These are phyloP conservation scores for Aspergillus felis DNA, from an alignment of 2,329 filamentous ascomycete species.

Conservation along the genomic window DNA sequence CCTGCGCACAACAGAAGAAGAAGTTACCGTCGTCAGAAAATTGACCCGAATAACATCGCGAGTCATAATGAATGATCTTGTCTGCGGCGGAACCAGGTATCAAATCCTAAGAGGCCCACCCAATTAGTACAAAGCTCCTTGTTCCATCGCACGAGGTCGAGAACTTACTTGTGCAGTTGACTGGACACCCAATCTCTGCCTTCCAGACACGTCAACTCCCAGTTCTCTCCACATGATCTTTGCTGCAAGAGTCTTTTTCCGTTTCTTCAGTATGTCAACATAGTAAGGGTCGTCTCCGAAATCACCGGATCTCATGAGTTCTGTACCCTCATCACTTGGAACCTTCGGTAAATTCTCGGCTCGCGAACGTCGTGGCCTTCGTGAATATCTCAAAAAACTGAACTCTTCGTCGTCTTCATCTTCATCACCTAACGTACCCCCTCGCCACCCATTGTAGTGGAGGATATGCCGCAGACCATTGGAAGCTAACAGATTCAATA, in stretches of 20 bases:
- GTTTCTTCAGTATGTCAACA: constrained; percentile 49
- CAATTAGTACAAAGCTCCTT: neutral
- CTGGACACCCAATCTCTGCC: constrained; percentile 58
- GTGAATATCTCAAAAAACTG: constrained; percentile 39
- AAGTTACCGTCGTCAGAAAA: constrained; percentile 98
- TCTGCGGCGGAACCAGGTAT: constrained; percentile 76
- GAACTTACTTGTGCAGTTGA: constrained; percentile 63
- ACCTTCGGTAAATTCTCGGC: constrained; percentile 70
- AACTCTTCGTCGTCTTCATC: constrained; percentile 31
- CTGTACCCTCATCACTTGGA: constrained; percentile 70
- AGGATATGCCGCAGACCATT: constrained; percentile 53
- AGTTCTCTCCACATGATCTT: constrained; percentile 79
- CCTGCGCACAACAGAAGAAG: constrained; percentile 88
- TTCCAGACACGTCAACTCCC: constrained; percentile 59
- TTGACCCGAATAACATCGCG: constrained; percentile 88
- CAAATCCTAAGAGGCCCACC: constrained; percentile 55
- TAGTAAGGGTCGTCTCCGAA: constrained; percentile 69
- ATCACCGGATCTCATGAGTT: constrained; percentile 75
- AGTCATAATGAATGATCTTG: constrained; percentile 80
- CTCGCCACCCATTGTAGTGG: constrained; percentile 28
- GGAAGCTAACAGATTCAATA: constrained; percentile 53
- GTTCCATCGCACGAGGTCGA: neutral
- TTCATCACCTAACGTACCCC: constrained; percentile 15
- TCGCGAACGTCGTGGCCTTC: constrained; percentile 42
- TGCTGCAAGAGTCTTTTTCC: constrained; percentile 59